Conservation (phyloP, 2,329 filamentous ascomycete species). For the Rhynchosporium agropyri region DNA sequence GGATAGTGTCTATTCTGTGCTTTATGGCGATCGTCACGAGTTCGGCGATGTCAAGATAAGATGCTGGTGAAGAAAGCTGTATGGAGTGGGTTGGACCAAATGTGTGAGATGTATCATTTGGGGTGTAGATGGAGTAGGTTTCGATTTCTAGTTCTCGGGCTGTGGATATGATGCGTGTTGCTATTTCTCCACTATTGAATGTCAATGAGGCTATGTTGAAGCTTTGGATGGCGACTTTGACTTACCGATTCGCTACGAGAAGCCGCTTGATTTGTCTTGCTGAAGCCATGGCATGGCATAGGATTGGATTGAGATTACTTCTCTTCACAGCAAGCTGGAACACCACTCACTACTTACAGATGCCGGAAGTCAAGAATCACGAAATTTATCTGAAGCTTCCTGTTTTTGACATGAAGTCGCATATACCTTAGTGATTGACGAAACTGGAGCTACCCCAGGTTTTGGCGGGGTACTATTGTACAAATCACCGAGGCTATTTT, state of each 20-base stretch:
- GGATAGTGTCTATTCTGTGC: slow-evolving; percentile 63
- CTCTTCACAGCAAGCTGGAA: no score
- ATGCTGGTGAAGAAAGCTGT: slow-evolving; percentile 51
- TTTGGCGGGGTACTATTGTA: slow-evolving; percentile 15
- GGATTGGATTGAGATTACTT: neutral
- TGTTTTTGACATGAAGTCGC: neutral
- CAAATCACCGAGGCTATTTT: slow-evolving; percentile 17
- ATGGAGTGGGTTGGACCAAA: slow-evolving; percentile 54
- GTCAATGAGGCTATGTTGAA: neutral
- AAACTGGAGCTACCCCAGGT: slow-evolving; percentile 11
- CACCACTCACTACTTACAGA: no score
- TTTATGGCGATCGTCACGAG: slow-evolving; percentile 52
- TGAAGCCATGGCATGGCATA: slow-evolving; percentile 9
- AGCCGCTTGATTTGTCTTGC: slow-evolving; percentile 50
- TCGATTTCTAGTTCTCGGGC: slow-evolving; percentile 60
- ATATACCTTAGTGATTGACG: neutral
- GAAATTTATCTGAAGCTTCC: neutral
- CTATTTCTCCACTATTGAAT: slow-evolving; percentile 60
- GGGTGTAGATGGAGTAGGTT: slow-evolving; percentile 58
- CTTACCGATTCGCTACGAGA: slow-evolving; percentile 56
- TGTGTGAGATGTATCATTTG: slow-evolving; percentile 58
- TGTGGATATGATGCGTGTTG: slow-evolving; percentile 60
- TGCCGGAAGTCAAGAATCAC: neutral
- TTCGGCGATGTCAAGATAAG: slow-evolving; percentile 55
- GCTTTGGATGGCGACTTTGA: neutral